Base-by-base conservation (phyloP, 129 eudicot species). In the Saussurea involucrata region DNA sequence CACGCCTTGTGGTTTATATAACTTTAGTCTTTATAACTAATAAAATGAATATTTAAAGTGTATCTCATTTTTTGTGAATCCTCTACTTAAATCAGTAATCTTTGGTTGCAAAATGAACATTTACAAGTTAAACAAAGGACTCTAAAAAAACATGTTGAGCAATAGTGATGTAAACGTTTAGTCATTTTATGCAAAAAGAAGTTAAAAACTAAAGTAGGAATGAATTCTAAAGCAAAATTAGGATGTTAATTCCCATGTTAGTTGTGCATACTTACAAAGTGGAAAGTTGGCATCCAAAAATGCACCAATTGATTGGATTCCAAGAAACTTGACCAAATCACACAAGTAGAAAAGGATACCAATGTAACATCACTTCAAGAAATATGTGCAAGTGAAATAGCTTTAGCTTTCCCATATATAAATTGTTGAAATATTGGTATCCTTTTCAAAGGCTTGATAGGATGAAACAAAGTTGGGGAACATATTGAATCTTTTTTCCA, bases 401-500 rank as follows among this genome's bases (percentile, higher is more conserved):
- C 75, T 77, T 77, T 77, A 77, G 25, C 81, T 68, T 77, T 77
- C 25, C 68, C 57, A 49, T 68, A 27, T 67, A 64, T 53, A 74
- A 60, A 74, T 60, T 60, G 33, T 60, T 74, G 27, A 72, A 53
- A 27, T 27, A 49, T 3, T 76, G 28, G 79, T 46, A 67, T 67
- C 57, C 36, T 42, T 77, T 77, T 53, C 69, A 68, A 68, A 32
- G 60, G 27, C 61, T 68, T 55, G 74, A 77, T 66, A 33, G 25
- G 21, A 77, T 33, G 75, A 77, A 68, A 69, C 69, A 77, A 77
- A 69, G 75, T 77, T 55, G 58, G 69, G 76, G 42, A 57, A 69
- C 76, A 77, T 77, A 69, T 57, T 68, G 75, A 63, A 77, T 68
- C 81, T 77, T 68, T 68, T 69, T 44, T 68, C 75, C 17, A 57